These are phyloP conservation scores for Kurtzmaniella natalensis DNA, from an alignment of 1,139 yeast genomes.

Conservation along the genomic window DNA sequence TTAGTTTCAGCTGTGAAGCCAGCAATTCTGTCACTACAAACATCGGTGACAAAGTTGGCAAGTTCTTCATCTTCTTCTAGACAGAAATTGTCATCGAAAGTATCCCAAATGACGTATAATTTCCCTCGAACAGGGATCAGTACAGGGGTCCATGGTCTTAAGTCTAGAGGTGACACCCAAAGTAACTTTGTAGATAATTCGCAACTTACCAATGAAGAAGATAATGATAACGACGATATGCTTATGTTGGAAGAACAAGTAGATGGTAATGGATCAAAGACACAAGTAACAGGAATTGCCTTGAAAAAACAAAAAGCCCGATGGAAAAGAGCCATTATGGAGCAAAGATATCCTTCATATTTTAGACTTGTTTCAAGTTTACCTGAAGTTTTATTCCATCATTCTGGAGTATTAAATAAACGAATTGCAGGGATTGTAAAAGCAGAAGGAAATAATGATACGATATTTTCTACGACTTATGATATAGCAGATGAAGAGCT, in stretches of 20 bases:
- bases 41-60: constrained; percentile 4
- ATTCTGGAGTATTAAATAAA: constrained; percentile 27
- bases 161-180: constrained; percentile 15
- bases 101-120: constrained; percentile 39
- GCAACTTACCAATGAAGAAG: constrained; percentile 24
- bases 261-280: constrained; percentile 17
- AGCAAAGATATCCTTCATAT: constrained; percentile 33
- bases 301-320: constrained; percentile 32
- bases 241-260: constrained; percentile 15
- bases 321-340: constrained; percentile 28
- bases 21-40: constrained; percentile 19
- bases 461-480: constrained; percentile 23
- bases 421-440: constrained; percentile 26
- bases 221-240: constrained; percentile 43
- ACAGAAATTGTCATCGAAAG: constrained; percentile 3
- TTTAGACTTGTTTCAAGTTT: constrained; percentile 32
- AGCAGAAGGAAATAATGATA: constrained; percentile 14
- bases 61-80: constrained; percentile 3
- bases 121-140: constrained; percentile 47
- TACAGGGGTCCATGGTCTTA: constrained; percentile 43
- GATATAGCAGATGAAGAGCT: constrained; percentile 37
- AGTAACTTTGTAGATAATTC: constrained; percentile 9
- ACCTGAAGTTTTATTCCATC: constrained; percentile 36
- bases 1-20: constrained; percentile 52
- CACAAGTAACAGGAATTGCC: constrained; percentile 28